Percentiles rank a stretch among this genome's conserved stretches.
Conservation (phyloP, 139 green algal species). For the Asterochloris erici region DNA sequence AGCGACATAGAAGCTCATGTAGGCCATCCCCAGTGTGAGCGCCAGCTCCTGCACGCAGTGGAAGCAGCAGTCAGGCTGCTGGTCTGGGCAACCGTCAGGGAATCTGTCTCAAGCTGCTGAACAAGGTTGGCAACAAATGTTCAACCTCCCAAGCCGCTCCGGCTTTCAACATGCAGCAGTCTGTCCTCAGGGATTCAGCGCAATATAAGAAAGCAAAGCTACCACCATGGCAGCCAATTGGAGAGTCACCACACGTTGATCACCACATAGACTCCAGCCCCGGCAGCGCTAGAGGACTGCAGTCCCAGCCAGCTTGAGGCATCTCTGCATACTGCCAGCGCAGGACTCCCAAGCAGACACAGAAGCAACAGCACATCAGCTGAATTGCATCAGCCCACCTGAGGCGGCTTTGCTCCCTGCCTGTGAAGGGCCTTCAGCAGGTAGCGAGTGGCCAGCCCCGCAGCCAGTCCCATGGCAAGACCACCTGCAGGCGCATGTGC, state of each 20-base stretch:
- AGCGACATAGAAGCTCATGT: slow-evolving; percentile 77
- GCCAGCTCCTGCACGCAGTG: slow-evolving; percentile 48
- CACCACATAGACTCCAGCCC: too few relatives aligned
- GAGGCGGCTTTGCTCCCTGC: slow-evolving; percentile 21
- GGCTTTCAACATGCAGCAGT: too few relatives aligned
- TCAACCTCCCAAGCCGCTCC: too few relatives aligned
- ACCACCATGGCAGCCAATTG: too few relatives aligned
- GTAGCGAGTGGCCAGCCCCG: slow-evolving; percentile 31
- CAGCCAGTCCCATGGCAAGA: slow-evolving; percentile 36
- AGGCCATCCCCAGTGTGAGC: slow-evolving; percentile 64
- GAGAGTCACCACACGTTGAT: too few relatives aligned
- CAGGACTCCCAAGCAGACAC: slow-evolving; percentile 22
- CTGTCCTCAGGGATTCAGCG: too few relatives aligned
- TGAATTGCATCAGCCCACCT: background rate
- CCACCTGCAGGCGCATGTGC: slow-evolving; percentile 28
- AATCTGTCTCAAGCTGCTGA: slow-evolving; percentile 13
- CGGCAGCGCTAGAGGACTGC: too few relatives aligned
- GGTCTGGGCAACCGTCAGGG: too few relatives aligned
- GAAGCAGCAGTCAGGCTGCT: slow-evolving; percentile 46
- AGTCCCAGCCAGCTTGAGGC: too few relatives aligned
- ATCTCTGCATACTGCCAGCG: too few relatives aligned
- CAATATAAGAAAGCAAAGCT: too few relatives aligned
- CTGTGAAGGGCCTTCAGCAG: slow-evolving; percentile 41
- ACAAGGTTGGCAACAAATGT: slow-evolving; percentile 24
- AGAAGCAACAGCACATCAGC: background rate